Evolutionary conservation across 177 flowering plant genomes (phyloP), one percentile per base, ranked within the genome.

Genomic region (Vitis hybrid): DNA sequence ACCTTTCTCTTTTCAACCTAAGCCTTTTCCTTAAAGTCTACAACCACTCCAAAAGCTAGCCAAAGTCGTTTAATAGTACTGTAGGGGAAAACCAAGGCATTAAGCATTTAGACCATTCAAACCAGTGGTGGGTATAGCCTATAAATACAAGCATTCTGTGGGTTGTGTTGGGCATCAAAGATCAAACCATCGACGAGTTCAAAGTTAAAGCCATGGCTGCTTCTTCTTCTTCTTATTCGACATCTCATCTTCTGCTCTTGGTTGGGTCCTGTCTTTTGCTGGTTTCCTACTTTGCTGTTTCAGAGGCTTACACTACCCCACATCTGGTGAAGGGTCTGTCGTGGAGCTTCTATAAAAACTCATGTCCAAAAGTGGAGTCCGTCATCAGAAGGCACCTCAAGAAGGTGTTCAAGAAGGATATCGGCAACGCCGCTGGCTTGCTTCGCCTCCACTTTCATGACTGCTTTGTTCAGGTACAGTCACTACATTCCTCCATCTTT

Each of bases 401-500:
- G 74, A 75, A 81, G 65, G 80, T 76, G 1, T 85, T 89, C 83
- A 71, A 82, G 71, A 15, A 77, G 13, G 88, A 89, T 66, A 80
- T 86, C 11, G 84, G 83, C 56, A 81, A 71, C 64, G 89, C 87
- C 72, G 87, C 87, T 50, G 87, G 79, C 74, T 51, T 84, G 71
- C 86, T 86, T 26, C 84, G 89, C 32, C 67, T 85, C 57, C 89
- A 85, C 62, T 85, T 85, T 72, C 89, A 83, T n/a, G 86, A 84
- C 72, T 86, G 87, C 79, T 84, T 84, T 51, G 90, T 86, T 81
- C 83, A 82, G 87, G 87, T 84, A 79, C 48, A 39, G 30, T 26
- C 30, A 26, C 30, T 26, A 26, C 30, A 26, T 4, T 26, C 30
- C 30, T 26, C 18, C 64, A 57, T 3, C 64, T 68, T 0, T 14